These are phyloP conservation scores for Gymnopus androsaceus DNA, from an alignment of 1,284 basidiomycete species.

Conservation along the genomic window DNA sequence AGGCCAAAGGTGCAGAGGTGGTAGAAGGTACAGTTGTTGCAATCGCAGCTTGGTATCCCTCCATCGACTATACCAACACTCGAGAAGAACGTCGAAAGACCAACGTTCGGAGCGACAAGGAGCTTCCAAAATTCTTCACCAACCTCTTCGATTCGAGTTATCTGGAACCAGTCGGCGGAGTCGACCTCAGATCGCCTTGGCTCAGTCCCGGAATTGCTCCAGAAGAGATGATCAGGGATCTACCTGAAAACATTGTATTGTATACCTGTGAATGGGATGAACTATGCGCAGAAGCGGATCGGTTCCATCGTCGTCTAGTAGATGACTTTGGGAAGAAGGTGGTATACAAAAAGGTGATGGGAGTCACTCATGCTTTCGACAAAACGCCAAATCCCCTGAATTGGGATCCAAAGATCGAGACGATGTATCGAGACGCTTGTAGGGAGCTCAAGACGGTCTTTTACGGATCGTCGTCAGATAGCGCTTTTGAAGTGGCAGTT, in stretches of 20 bases:
- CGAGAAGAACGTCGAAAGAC: slow-evolving; percentile 18
- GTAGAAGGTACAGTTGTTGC: slow-evolving; percentile 12
- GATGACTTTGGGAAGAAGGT: slow-evolving; percentile 16
- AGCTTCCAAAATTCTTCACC: slow-evolving; percentile 21
- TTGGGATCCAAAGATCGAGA: slow-evolving; percentile 17
- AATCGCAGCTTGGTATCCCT: slow-evolving; percentile 17
- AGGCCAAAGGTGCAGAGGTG: not conserved
- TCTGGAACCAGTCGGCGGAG: slow-evolving; percentile 10
- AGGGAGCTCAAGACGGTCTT: slow-evolving; percentile 18
- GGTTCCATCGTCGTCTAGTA: slow-evolving; percentile 15
- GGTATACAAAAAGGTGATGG: slow-evolving; percentile 17
- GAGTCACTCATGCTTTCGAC: slow-evolving; percentile 17
- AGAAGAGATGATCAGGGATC: slow-evolving; percentile 15
- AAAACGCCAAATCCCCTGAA: slow-evolving; percentile 17
- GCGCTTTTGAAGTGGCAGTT: not conserved
- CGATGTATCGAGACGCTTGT: slow-evolving; percentile 18
- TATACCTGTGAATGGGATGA: slow-evolving; percentile 21
- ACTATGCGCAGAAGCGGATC: slow-evolving; percentile 16
- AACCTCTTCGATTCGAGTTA: slow-evolving; percentile 20
- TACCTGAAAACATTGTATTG: slow-evolving; percentile 18
- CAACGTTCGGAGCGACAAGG: slow-evolving; percentile 18
- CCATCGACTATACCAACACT: slow-evolving; percentile 17
- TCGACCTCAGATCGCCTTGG: slow-evolving; percentile 18
- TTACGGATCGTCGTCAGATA: slow-evolving; percentile 12
- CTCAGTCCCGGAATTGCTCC: slow-evolving; percentile 20